Evolutionary conservation across 2,329 filamentous ascomycete genomes (phyloP), one percentile per base, ranked within the genome.

Genomic region (Cercospora nicotianae): DNA sequence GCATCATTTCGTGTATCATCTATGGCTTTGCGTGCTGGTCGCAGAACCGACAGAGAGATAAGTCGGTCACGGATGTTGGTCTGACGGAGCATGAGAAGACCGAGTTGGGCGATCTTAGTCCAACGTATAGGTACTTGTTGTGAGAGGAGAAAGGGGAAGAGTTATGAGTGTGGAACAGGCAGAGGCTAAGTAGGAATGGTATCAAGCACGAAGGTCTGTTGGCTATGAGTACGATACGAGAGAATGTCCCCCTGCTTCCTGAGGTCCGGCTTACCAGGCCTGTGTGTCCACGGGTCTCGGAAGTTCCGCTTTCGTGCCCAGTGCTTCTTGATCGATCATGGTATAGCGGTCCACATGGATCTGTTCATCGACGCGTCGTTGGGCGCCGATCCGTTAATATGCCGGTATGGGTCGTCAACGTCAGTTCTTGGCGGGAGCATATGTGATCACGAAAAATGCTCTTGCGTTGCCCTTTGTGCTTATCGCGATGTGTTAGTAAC

Each of bases 61-160:
- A 78, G 77, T 74, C 75, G 18, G 78, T 79, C 0, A 77, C 78
- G 28, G 80, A 86, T 71, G 75, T 83, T 4, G 81, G 82, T 0
- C 77, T 90, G 72, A 87, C 87, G 0, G 86, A 89, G 74, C 85
- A 87, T 57, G 87, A 90, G 76, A 89, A 88, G 82, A 84, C 81
- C 28, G 85, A 87, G 68, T 69, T 89, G 74, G 87, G 87, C 1
- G 87, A 90, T 74, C 69, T 87, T 79, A 86, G 80, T 64, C 87
- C 87, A 2, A 85, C 85, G 16, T 89, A 89, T 75, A 81, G 87
- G 69, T 89, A 89, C 77, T 73, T 86, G 66, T 72, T 88, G 69
- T 89, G 81, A 63, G 26, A 13, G 48, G 16, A 2, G 4, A n/a
- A 13, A 2, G 13, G 31, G 20, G n/a, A 42, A 28, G 5, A 5